Evolutionary conservation across 371 early-diverging fungal genomes (phyloP).

Genomic region (Mortierella sp.): DNA sequence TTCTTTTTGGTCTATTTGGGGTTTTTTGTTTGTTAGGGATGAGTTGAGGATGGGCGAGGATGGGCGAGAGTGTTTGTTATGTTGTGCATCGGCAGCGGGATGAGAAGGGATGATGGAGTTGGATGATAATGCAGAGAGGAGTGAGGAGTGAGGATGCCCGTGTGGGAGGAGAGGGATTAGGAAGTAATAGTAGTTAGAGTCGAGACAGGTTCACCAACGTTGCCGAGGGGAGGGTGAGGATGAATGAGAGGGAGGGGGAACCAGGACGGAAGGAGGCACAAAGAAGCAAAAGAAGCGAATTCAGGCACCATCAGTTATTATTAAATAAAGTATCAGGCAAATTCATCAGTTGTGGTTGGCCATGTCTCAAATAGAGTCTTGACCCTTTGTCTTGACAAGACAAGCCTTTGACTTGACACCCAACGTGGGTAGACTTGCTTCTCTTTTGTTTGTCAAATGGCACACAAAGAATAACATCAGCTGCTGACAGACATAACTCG

Average conservation of each 20-base stretch:
- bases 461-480: no score
- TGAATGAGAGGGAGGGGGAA: conserved; percentile 46
- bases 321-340: not conserved
- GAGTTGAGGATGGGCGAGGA: conserved; percentile 2
- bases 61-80: conserved; percentile 1
- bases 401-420: not conserved
- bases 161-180: conserved; percentile 7
- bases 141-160: not conserved
- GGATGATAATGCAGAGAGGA: conserved; percentile 12
- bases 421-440: no score
- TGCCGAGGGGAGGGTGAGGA: conserved; percentile 9
- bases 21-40: not conserved
- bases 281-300: conserved; percentile 18
- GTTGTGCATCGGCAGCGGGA: conserved; percentile 12
- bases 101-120: not conserved
- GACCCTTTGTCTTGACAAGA: not conserved
- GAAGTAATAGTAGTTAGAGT: not conserved
- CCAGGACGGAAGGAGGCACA: conserved; percentile 36
- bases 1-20: conserved; percentile 3
- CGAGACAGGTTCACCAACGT: not conserved
- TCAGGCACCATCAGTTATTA: conserved; percentile 1
- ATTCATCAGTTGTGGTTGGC: not conserved
- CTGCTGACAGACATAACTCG: no score
- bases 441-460: no score
- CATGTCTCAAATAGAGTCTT: not conserved